phyloP scores from a whole-genome alignment of 202 grass and related monocot species.

The Zizania palustris region DNA sequence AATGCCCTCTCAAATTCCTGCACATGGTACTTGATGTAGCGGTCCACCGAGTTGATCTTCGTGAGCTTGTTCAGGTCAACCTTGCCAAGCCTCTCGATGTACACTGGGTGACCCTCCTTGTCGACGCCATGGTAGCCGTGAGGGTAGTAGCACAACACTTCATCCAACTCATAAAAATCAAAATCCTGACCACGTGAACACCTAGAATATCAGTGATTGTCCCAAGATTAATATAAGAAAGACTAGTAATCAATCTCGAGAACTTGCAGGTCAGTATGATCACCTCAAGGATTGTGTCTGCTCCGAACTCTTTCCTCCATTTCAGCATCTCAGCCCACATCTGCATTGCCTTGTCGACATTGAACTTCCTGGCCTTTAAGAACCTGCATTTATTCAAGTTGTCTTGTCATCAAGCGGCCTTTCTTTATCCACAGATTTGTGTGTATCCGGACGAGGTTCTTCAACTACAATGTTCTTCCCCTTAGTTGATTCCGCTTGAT shows the following conservation, averaged over 20 bases:
- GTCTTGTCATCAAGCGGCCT: too few species aligned
- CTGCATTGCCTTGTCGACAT: constrained; percentile 63
- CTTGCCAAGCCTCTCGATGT: constrained; percentile 77
- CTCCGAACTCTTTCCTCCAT: constrained; percentile 66
- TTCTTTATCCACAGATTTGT: too few species aligned
- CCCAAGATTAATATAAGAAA: constrained; percentile 3
- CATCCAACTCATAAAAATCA: constrained; percentile 62
- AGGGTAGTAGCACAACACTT: constrained; percentile 68
- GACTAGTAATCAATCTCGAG: background rate
- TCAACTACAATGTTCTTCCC: too few species aligned
- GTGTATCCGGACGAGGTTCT: too few species aligned
- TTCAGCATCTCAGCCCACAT: constrained; percentile 70
- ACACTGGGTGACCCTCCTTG: constrained; percentile 57
- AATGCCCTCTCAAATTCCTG: constrained; percentile 83
- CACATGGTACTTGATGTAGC: constrained; percentile 81
- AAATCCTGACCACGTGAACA: constrained; percentile 49
- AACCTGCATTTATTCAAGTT: too few species aligned
- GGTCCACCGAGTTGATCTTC: constrained; percentile 60
- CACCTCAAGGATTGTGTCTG: constrained; percentile 66
- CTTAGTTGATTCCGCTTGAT: too few species aligned
- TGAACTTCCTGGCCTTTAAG: constrained; percentile 66
- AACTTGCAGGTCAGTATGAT: background rate
- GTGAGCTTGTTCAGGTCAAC: constrained; percentile 71
- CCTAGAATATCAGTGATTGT: background rate
- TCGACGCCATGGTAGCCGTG: constrained; percentile 76